phyloP scores from a whole-genome alignment of 2,329 filamentous ascomycete species.

The Exophiala sp. region DNA sequence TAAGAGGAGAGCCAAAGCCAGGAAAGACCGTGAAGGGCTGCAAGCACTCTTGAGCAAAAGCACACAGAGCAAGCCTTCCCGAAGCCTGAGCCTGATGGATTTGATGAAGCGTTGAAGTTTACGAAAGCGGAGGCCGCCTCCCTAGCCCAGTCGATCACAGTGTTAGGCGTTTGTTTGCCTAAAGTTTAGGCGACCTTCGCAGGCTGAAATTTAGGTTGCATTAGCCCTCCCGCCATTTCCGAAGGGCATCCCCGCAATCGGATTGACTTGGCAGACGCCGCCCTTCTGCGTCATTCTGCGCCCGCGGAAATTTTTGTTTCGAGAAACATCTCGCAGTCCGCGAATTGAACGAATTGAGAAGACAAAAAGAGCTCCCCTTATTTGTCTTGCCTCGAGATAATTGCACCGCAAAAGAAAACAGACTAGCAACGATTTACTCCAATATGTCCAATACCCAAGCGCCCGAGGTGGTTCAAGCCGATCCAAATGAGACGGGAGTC shows the following conservation, averaged over 20 bases:
- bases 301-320: constrained; percentile 17
- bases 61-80: constrained; percentile 5
- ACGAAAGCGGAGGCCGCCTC: not conserved
- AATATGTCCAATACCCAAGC: constrained; percentile 12
- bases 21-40: constrained; percentile 50
- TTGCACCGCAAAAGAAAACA: too few species aligned
- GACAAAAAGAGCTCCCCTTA: not conserved
- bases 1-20: constrained; percentile 54
- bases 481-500: constrained; percentile 33
- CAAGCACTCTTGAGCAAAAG: constrained; percentile 48
- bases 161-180: too few species aligned
- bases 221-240: constrained; percentile 11
- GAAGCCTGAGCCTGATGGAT: constrained; percentile 25
- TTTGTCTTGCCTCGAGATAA: too few species aligned
- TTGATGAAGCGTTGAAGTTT: constrained; percentile 25
- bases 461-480: constrained; percentile 21
- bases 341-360: not conserved
- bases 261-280: constrained; percentile 16
- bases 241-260: not conserved
- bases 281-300: constrained; percentile 19
- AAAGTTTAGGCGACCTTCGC: not conserved
- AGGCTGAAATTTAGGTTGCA: constrained; percentile 3
- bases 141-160: too few species aligned
- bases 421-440: not conserved
- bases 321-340: constrained; percentile 8